Base-by-base conservation (phyloP, 176 grass and related monocot species). In the Guadua angustifolia region DNA sequence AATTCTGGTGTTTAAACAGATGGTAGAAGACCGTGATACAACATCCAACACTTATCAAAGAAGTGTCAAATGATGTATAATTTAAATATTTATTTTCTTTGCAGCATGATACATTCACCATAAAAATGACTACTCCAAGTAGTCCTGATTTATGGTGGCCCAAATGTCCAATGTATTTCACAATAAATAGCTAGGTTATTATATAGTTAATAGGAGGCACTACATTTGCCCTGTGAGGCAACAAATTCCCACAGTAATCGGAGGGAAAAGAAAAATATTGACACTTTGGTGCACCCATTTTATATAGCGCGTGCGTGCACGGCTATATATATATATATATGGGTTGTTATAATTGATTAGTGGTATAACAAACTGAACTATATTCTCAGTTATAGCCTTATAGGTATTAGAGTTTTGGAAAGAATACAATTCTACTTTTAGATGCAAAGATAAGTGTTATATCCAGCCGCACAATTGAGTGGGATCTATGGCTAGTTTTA, bases 391-490 rank as follows among this genome's bases (percentile, higher is more conserved):
- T 81, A 67, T 44, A 44, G 42, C 42, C 42, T 44, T 44, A 43
- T 67, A 73, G 56, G 39, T 74, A 68, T 60, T 74, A 29, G 12
- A 69, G 32, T 49, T 75, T 81, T 52, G 3, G 51, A 84, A 81
- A 43, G 13, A 69, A 75, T 60, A 25, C 0, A 75, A 59, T 10
- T 63, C 9, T 45, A 71, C 45, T 57, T 33, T 59, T 0, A 12
- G 51, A 44, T 72, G 71, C 11, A 63, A 79, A 66, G 36, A 44
- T 33, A 79, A 64, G 46, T 35, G 0, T 26, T 66, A 16, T 57
- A 57, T 78, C 57, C 40, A 19, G 24, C 46, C 38, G 0, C 60
- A 50, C 25, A 56, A 40, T 78, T 69, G 43, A 14, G 71, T 21
- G 21, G 26, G 25, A 44, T 73, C 51, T 67, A 11, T 88, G 81